These are phyloP conservation scores for Coniferiporia sulphurascens DNA, from an alignment of 1,284 basidiomycete genomes.

Conservation along the genomic window DNA sequence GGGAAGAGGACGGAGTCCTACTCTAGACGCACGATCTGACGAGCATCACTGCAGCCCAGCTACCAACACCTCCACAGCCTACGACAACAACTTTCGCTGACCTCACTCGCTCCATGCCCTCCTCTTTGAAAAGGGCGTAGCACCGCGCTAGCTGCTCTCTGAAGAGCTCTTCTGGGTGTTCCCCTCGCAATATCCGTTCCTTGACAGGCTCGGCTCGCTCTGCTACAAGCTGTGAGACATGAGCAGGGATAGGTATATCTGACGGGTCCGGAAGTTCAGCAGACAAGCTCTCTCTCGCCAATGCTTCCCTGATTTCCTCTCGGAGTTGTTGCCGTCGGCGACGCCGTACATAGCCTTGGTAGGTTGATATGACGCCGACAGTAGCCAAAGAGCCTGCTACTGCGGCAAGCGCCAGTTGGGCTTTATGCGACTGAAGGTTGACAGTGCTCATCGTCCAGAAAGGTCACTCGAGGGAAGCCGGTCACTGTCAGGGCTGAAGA, in stretches of 20 bases:
- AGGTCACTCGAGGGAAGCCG: neutral
- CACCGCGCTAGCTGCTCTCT: slow-evolving; percentile 89
- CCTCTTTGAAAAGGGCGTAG: slow-evolving; percentile 92
- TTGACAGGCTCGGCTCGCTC: slow-evolving; percentile 4
- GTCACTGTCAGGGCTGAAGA: neutral
- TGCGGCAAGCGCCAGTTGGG: slow-evolving; percentile 59
- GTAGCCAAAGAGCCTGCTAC: slow-evolving; percentile 59
- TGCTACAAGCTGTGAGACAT: slow-evolving; percentile 9
- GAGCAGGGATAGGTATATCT: slow-evolving; percentile 10
- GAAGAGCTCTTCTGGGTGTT: slow-evolving; percentile 46
- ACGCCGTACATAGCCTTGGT: slow-evolving; percentile 44
- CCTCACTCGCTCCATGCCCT: slow-evolving; percentile 80
- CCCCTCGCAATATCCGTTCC: slow-evolving; percentile 8
- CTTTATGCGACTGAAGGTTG: slow-evolving; percentile 33
- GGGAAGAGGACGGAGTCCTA: slow-evolving; percentile 5
- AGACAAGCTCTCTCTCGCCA: slow-evolving; percentile 14
- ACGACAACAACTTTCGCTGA: slow-evolving; percentile 80
- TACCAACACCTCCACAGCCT: slow-evolving; percentile 95
- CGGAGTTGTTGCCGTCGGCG: slow-evolving; percentile 50
- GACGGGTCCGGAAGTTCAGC: slow-evolving; percentile 5
- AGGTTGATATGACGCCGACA: slow-evolving; percentile 49
- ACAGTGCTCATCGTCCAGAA: neutral
- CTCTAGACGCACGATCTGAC: slow-evolving; percentile 65
- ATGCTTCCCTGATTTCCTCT: slow-evolving; percentile 39
- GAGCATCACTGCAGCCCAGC: slow-evolving; percentile 94